phyloP scores from a whole-genome alignment of 2,329 filamentous ascomycete species.

The Ophiocordyceps sinensis region DNA sequence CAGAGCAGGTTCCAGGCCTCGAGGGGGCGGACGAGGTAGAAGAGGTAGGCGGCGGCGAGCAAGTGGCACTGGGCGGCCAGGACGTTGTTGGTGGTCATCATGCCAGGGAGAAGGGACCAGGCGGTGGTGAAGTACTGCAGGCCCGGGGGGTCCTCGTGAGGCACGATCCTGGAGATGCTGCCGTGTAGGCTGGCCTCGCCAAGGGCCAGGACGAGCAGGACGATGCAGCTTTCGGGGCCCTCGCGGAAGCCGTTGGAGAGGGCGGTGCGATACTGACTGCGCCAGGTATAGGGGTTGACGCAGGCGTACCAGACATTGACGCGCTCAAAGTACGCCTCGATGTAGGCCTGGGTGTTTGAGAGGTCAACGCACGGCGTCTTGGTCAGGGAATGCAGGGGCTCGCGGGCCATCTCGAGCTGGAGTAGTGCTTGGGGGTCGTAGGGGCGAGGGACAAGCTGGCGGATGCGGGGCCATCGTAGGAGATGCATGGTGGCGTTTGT shows the following conservation, averaged over 20 bases:
- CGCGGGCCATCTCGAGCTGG: constrained; percentile 66
- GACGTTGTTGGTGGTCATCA: constrained; percentile 70
- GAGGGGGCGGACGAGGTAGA: constrained; percentile 67
- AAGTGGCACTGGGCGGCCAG: constrained; percentile 69
- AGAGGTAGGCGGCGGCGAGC: constrained; percentile 66
- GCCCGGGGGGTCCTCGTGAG: constrained; percentile 57
- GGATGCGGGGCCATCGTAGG: constrained; percentile 67
- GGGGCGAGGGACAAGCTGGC: constrained; percentile 59
- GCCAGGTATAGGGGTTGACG: constrained; percentile 72
- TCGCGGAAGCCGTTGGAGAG: constrained; percentile 63
- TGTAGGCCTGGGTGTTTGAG: constrained; percentile 59
- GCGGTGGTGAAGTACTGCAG: constrained; percentile 69
- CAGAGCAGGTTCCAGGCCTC: constrained; percentile 74
- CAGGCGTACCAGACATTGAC: constrained; percentile 81
- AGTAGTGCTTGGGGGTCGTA: constrained; percentile 73
- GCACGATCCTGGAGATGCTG: constrained; percentile 59
- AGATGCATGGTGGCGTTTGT: constrained; percentile 68
- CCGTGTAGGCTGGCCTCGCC: constrained; percentile 63
- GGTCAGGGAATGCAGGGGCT: constrained; percentile 54
- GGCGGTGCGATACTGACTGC: constrained; percentile 58
- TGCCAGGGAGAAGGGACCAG: constrained; percentile 60
- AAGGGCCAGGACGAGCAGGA: constrained; percentile 62
- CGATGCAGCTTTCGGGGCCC: constrained; percentile 70
- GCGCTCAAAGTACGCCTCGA: constrained; percentile 65
- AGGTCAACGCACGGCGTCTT: constrained; percentile 55